Base-by-base conservation (phyloP, 208 protist genomes). In the Trichomonas gallinae region DNA sequence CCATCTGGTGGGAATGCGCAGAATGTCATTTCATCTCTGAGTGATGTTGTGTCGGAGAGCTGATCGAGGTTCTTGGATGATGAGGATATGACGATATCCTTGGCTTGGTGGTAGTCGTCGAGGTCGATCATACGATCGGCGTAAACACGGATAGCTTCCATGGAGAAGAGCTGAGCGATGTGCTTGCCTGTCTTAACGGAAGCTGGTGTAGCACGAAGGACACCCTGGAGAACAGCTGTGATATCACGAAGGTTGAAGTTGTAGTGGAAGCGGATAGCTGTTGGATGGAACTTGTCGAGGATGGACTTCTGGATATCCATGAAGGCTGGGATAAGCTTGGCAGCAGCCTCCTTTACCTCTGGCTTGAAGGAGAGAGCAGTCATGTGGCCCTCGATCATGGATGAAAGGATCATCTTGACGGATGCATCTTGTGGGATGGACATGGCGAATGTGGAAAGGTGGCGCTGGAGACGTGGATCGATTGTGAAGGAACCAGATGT, bases 201-300 rank as follows among this genome's bases (percentile, higher is more conserved):
- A 34, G 96, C 96, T 21, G 97, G 63, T n/a, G 21, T n/a, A 10
- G 96, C 40, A n/a, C 63, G 48, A 85, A 97, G 88, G 21, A 98
- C 9, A 85, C 98, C 98, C 82, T 99, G 98, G 96, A 99, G 99
- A 85, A 99, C 98, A 97, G 99, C 99, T 96, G 98, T 98, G 97
- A 99, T 98, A 96, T 99, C 99, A 46, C 99, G 98, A 97, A 99
- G 98, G 97, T 99, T 99, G 98, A 99, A 99, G 96, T 99, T 98
- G 97, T 99, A 99, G 97, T 99, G 99, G 98, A 99, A 99, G 97
- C 99, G 99, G 96, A 99, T 98, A 58, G 99, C 98, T 0, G 99
- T 99, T 31, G 99, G 99, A 97, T 99, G 98, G 97, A 99, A 99
- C 34, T 97, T 97, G 96, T 96, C 81, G 87, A 98, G 98, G 49